These are phyloP conservation scores for Fusarium subglutinans DNA, from an alignment of 2,329 filamentous ascomycete species.

Conservation along the genomic window DNA sequence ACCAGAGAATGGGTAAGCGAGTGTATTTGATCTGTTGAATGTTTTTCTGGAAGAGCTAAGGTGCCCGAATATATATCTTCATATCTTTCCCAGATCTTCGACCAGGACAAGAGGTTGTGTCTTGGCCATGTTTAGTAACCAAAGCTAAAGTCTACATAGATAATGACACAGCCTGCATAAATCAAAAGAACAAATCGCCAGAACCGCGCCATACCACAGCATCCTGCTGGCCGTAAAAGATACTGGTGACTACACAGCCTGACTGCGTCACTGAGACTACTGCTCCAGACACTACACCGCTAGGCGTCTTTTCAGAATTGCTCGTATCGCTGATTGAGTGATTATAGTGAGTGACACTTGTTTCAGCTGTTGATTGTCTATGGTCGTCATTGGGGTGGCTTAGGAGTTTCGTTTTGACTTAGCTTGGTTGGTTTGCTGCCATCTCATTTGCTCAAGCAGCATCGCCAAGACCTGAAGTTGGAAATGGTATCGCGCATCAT, in stretches of 20 bases:
- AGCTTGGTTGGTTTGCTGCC: background rate
- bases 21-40: background rate
- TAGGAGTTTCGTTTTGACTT: constrained; percentile 16
- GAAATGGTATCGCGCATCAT: background rate
- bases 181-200: background rate
- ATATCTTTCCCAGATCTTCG: background rate
- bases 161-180: background rate
- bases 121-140: background rate
- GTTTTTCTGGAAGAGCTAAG: background rate
- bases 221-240: background rate
- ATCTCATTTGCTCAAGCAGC: background rate
- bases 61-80: constrained; percentile 18
- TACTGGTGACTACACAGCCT: background rate
- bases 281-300: too few relatives aligned
- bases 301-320: background rate
- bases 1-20: constrained; percentile 11
- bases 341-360: too few relatives aligned
- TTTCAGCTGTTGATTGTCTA: background rate
- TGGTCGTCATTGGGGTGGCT: constrained; percentile 37
- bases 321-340: background rate
- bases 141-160: background rate
- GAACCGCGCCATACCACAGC: background rate
- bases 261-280: background rate
- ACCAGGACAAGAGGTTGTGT: background rate
- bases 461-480: constrained; percentile 8